Base-by-base conservation (phyloP, 2,329 filamentous ascomycete species). In the Cytospora mali region DNA sequence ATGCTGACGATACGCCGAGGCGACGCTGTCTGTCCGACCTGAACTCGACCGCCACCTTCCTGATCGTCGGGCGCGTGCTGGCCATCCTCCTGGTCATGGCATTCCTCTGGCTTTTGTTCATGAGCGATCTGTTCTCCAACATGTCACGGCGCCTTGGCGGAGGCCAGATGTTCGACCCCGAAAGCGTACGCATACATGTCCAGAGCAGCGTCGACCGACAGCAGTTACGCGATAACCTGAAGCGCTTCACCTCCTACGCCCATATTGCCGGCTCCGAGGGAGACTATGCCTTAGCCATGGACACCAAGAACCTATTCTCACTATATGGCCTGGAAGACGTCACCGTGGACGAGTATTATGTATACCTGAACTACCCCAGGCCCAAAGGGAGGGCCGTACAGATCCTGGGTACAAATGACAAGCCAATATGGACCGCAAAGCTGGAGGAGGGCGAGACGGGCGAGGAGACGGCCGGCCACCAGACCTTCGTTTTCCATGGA, bases 261-360 rank as follows among this genome's bases (percentile, higher is more conserved):
- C 95, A 98, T 75, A 83, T 98, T 66, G 95, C 92, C 2, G 95
- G 95, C n/a, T 96, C 93, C 3, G 89, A 97, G 77, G 95, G 95
- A 54, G 94, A 96, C 77, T 93, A 89, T 70, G 91, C 89, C 52
- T 82, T 96, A 60, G 94, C 92, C 9, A 85, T 92, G 78, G 96
- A 93, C 80, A 86, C 97, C 60, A 84, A 93, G 75, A 87, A 87
- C 70, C 84, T 89, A 74, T 97, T 97, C 75, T 78, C 79, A 68
- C 83, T 82, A 56, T 88, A 88, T 52, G 84, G 86, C 4, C 81
- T 99, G 71, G 93, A 97, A 69, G 81, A 89, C 62, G 88, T 96
- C 28, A 78, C 81, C 55, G 82, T 92, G 70, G 90, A 96, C 70
- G 86, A 92, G 72, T 96, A 91, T 74, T 84, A 89, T 69, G 93